A percentile compares a stretch with the other conserved stretches of the same genome.
These are phyloP conservation scores for Larix kaempferi DNA, from an alignment of 75 land plant genomes.

Conservation along the genomic window DNA sequence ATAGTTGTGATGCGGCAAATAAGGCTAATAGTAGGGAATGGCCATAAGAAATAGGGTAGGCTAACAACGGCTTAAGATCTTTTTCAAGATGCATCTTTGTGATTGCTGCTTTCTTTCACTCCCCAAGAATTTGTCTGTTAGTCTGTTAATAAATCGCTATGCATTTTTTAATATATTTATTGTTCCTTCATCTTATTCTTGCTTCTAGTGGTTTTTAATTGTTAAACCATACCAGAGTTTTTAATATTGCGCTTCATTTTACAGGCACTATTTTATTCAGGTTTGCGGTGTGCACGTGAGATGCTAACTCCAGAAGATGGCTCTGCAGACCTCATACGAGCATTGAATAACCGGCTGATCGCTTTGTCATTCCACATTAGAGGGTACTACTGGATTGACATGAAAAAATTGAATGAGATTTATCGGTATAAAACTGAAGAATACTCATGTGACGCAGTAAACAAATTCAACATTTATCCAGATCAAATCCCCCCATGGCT, in stretches of 20 bases:
- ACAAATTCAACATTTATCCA: constrained; percentile 98
- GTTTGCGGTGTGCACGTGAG: constrained; percentile 83
- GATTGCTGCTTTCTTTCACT: background rate
- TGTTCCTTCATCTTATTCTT: background rate
- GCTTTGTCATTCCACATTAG: constrained; percentile 91
- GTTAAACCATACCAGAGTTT: background rate
- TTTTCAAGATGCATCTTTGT: background rate
- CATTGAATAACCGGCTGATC: constrained; percentile 68
- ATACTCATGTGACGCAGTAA: constrained; percentile 93
- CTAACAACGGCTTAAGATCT: background rate
- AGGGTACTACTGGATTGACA: constrained; percentile 93
- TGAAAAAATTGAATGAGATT: constrained; percentile 86
- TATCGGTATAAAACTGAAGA: constrained; percentile 97
- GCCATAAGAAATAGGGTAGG: too few relatives aligned
- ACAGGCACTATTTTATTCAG: constrained; percentile 93
- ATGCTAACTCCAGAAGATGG: constrained; percentile 88
- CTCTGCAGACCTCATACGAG: constrained; percentile 61
- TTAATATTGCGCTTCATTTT: constrained; percentile 10
- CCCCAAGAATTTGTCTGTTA: background rate
- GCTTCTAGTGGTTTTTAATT: background rate
- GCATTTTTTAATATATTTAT: background rate
- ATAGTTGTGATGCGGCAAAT: too few relatives aligned
- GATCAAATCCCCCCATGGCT: constrained; percentile 92
- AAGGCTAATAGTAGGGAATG: too few relatives aligned
- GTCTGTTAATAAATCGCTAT: background rate